Base-by-base conservation (phyloP, 2,329 filamentous ascomycete genomes). In the Apiospora phragmitis region DNA sequence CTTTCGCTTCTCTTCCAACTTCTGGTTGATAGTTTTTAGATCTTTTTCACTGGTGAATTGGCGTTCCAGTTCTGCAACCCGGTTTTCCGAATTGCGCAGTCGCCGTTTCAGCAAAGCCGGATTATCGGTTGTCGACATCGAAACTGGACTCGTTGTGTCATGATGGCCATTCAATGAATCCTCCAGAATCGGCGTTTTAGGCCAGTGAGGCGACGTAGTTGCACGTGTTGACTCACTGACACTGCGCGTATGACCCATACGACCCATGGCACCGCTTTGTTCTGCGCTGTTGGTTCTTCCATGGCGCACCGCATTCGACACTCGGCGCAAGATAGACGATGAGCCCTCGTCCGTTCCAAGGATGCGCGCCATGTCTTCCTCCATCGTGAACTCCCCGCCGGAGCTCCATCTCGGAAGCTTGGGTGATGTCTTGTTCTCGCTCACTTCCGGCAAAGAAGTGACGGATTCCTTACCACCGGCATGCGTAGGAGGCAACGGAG, bases 251-350 rank as follows among this genome's bases (percentile, higher is more conserved):
- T 92, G 90, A 69, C 86, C 85, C 14, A 79, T 77, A 72, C 86
- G 82, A 66, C 81, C 78, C 43, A 81, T 78, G 72, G 79, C 80
- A 70, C 80, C 84, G 75, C 83, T 83, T 35, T 85, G 85, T 75
- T 91, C 90, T 73, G 93, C 90, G 80, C 95, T 98, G 80, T 91
- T 93, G 79, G 93, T 97, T 74, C 96, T 92, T 69, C 94, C 94
- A 81, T 98, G 96, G 73, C 94, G 93, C 70, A 98, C 94, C 68
- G 94, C 95, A 79, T 97, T 97, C 9, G 96, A 98, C 51, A 98
- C 93, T 68, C 94, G 91, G 70, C 94, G 93, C 73, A 98, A 85
- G 72, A 98, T 93, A 0, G 93, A 95, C 35, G 93, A 91, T 42
- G 90, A 92, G 59, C 88, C 86, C 79, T 94, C 93, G 72, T 95